Evolutionary conservation across 2,329 filamentous ascomycete genomes (phyloP), one percentile per base, ranked within the genome.

Genomic region (Ophiostoma triangulosporum): DNA sequence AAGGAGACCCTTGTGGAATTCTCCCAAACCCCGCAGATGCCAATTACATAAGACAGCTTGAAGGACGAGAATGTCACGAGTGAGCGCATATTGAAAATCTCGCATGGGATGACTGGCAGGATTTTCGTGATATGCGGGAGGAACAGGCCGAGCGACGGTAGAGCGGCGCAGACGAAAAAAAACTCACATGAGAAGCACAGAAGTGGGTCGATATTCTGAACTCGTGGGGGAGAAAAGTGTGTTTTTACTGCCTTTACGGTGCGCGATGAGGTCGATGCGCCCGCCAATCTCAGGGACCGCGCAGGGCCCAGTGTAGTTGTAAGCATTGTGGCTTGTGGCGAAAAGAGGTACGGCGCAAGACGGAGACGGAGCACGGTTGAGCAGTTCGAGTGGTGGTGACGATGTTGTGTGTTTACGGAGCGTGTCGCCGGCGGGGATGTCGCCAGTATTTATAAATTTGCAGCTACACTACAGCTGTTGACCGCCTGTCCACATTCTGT

Each of bases 131-230:
- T 48, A 35, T 7, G 46, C 15, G 12, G 15, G 26, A 36, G 35
- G 33, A 45, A 35, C 11, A 45, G 46, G 40, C 22, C 29, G n/a
- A 26, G 32, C 20, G 24, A n/a, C 22, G 15, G 6, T 17, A 45
- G 9, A 20, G 43, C 14, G 14, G 38, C 35, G 35, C 35, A 9
- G 17, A 38, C 35, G n/a, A 38, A 40, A 52, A 31, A 46, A 35
- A 51, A 54, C 57, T 54, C 57, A 57, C 57, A 56, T 17, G 54
- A 54, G 32, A 56, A 54, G 48, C 51, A 52, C 54, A 57, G 51
- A 56, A 57, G 57, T 57, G 57, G 57, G 56, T 53, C 56, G 52
- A 54, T 49, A 14, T 50, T 50, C 4, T 27, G 32, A 5, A 46
- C 17, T 49, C 56, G 57, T 51, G 57, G 54, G 56, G 57, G 50